Evolutionary conservation across 176 grass and related monocot genomes (phyloP), one percentile per base, ranked within the genome.

Genomic region (Bonia amplexicaulis): DNA sequence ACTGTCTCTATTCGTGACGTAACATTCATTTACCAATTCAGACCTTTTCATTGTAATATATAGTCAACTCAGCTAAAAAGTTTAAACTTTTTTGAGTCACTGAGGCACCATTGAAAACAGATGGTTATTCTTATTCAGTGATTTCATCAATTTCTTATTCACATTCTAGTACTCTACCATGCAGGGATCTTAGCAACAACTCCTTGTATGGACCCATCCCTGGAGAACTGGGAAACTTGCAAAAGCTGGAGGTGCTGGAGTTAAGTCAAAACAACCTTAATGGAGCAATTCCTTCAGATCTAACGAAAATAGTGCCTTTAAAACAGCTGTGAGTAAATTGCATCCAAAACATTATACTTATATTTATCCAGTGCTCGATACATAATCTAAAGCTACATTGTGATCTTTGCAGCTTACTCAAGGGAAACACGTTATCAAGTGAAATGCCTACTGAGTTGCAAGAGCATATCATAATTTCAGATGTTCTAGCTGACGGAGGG

Each of bases 141-240:
- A 54, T 54, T 19, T 6, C 15, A 19, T 7, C 17, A 20, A 54
- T 20, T 54, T 54, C 52, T 54, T 54, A 54, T 54, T 54, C 16
- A 54, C 52, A 13, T 47, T 47, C 52, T 17, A 54, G 16, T 15
- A 13, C 13, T 47, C 52, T 17, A 54, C 17, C 52, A 54, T 54
- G 52, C 52, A 54, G 52, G 52, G 52, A 54, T 54, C 16, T 54
- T 20, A 54, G 52, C 52, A 54, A 54, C 52, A 54, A 54, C 85
- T 85, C 76, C 25, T 74, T 91, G 48, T 85, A 88, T 46, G 85
- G 81, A 29, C 39, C 60, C 59, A 68, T 87, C 67, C 89, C 89
- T 49, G 39, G 35, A 79, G 85, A 80, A 51, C 69, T 84, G 62
- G 76, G 71, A 44, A 85, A 17, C 66, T 25, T 85, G 63, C 82